Evolutionary conservation across 2,329 filamentous ascomycete genomes (phyloP).

Genomic region (Penicillium corylophilum): DNA sequence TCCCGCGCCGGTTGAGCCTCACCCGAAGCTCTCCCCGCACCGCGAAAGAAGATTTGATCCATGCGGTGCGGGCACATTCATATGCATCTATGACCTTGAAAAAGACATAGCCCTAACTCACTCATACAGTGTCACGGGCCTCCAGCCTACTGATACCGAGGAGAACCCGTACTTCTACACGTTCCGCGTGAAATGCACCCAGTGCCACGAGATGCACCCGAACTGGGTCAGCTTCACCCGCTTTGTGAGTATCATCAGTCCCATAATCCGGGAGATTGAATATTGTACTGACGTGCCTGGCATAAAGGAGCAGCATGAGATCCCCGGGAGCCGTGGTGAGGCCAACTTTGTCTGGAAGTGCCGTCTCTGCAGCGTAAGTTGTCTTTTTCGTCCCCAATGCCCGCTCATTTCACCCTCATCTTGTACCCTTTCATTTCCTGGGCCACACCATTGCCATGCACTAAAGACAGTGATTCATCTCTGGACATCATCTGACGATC

Average conservation of each 20-base stretch:
- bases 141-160: constrained; percentile 78
- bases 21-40: constrained; percentile 10
- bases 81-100: not conserved
- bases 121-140: constrained; percentile 73
- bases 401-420: not conserved
- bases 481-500: constrained; percentile 1
- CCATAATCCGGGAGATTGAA: constrained; percentile 1
- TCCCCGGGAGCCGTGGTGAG: constrained; percentile 89
- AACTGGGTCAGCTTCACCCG: constrained; percentile 85
- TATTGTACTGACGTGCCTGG: not conserved
- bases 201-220: constrained; percentile 84
- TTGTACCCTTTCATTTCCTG: not conserved
- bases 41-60: constrained; percentile 4
- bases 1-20: not conserved
- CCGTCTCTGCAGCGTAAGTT: constrained; percentile 86
- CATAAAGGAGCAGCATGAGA: constrained; percentile 76
- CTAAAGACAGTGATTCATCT: not conserved
- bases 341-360: constrained; percentile 99
- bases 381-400: not conserved
- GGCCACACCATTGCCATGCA: too few relatives aligned
- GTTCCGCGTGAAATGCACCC: constrained; percentile 98
- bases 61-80: not conserved
- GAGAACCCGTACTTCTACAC: constrained; percentile 92
- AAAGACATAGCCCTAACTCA: constrained; percentile 8
- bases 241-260: constrained; percentile 63